Base-by-base conservation (phyloP, 1,284 basidiomycete species). In the Cryptococcus sp. region DNA sequence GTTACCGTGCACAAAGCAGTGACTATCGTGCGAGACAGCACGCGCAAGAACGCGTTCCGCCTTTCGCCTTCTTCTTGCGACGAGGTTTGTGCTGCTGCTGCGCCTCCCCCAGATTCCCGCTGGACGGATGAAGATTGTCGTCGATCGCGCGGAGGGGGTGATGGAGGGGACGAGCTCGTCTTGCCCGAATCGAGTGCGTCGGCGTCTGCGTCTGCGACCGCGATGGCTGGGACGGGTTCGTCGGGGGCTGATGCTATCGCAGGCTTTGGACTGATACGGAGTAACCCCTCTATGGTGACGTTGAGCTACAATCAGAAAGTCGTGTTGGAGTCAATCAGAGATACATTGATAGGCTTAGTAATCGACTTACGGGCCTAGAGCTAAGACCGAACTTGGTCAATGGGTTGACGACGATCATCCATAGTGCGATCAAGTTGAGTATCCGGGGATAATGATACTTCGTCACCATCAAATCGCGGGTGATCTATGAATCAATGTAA, bases 321-420 rank as follows among this genome's bases (percentile, higher is more conserved):
- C 42, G 17, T 19, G 6, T 44, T 44, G 5, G 15, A 2, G n/a
- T 45, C 22, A n/a, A 6, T 19, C 42, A 45, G 16, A 8, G 6
- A 17, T 45, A 22, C 22, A 45, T 10, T 16, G 35, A 49, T 4
- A 22, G 17, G 22, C 13, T 41, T 23, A 48, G 35, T 31, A 15
- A 7, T 40, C 3, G 6, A 81, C 87, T 64, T 71, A 89, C 88
- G 10, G 94, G 95, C 69, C 92, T 84, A 2, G 88, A 88, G 47
- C 87, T 86, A 22, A 97, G 81, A 3, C 91, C 90, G 75, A 91
- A 96, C 77, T 97, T 97, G 2, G 91, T 87, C 82, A 93, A 71
- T 17, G 92, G 90, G 62, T 87, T 89, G 58, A 96, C 80, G 23
- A 94, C 92, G 42, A 98, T 87, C 81, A 93, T 87, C 90, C 92